phyloP scores from a whole-genome alignment of 78 protist genomes.

The Cyanophora paradoxa region DNA sequence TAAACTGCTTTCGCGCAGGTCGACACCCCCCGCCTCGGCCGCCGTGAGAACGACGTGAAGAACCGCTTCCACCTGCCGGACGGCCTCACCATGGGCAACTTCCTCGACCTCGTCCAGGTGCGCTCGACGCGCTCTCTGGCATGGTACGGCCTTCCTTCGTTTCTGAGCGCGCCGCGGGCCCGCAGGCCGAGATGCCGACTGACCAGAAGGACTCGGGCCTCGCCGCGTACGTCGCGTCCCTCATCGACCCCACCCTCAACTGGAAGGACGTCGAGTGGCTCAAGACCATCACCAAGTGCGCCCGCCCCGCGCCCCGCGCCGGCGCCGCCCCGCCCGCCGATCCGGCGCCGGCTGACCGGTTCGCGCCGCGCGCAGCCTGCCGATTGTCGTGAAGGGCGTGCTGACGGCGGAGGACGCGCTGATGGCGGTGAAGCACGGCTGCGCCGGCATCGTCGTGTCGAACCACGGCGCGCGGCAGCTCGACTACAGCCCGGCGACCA shows the following conservation, averaged over 20 bases:
- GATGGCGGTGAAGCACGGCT: slow-evolving; percentile 44
- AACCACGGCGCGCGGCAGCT: slow-evolving; percentile 80
- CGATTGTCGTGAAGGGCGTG: slow-evolving; percentile 59
- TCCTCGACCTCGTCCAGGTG: too few species aligned
- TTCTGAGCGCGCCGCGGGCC: too few species aligned
- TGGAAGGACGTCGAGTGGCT: slow-evolving; percentile 69
- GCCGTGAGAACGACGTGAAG: slow-evolving; percentile 33
- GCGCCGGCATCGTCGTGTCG: slow-evolving; percentile 58
- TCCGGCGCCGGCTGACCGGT: too few species aligned
- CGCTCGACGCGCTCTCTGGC: too few species aligned
- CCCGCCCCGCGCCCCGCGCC: too few species aligned
- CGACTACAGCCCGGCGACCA: slow-evolving; percentile 51
- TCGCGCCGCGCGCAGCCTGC: too few species aligned
- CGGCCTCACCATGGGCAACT: slow-evolving; percentile 31
- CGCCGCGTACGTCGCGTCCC: too few species aligned
- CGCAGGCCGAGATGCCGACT: too few species aligned
- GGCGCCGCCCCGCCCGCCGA: too few species aligned
- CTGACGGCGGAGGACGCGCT: slow-evolving; percentile 62
- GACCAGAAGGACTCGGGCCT: too few species aligned
- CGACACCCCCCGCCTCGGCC: slow-evolving; percentile 64
- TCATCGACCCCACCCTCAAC: slow-evolving; percentile 50
- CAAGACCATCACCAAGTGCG: slow-evolving; percentile 37
- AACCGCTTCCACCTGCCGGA: slow-evolving; percentile 22
- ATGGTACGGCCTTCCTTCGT: too few species aligned
- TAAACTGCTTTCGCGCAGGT: too few species aligned